phyloP scores from a whole-genome alignment of 148 eudicot species.

The Talinum fruticosum region DNA sequence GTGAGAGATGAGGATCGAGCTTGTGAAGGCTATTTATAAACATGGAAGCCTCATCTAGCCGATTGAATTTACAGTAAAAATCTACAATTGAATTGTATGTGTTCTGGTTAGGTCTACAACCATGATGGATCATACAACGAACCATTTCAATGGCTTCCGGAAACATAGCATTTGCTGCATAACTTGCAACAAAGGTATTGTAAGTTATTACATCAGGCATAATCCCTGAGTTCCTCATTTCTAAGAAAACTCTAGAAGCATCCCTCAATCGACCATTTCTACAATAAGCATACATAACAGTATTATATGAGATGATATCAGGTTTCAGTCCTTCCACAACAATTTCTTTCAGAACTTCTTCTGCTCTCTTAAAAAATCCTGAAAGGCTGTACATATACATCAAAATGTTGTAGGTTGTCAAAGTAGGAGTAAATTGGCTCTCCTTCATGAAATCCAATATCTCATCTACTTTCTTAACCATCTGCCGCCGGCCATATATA shows the following conservation, averaged over 20 bases:
- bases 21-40: constrained; percentile 61
- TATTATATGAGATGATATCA: constrained; percentile 79
- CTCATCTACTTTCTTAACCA: constrained; percentile 62
- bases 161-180: constrained; percentile 74
- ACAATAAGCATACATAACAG: constrained; percentile 76
- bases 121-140: constrained; percentile 67
- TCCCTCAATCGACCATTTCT: constrained; percentile 66
- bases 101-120: constrained; percentile 69
- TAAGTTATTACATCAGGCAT: constrained; percentile 75
- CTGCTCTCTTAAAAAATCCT: constrained; percentile 54
- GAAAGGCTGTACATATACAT: constrained; percentile 84
- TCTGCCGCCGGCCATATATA: constrained; percentile 72
- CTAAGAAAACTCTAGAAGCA: constrained; percentile 59
- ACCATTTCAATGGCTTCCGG: constrained; percentile 73
- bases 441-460: constrained; percentile 62
- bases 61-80: constrained; percentile 61
- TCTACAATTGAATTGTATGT: constrained; percentile 87
- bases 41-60: constrained; percentile 55
- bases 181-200: constrained; percentile 68
- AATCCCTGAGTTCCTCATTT: constrained; percentile 58
- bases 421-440: constrained; percentile 66
- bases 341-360: constrained; percentile 59
- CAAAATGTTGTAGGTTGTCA: constrained; percentile 78
- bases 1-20: constrained; percentile 63
- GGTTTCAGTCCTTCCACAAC: constrained; percentile 62